Base-by-base conservation (phyloP, 345 rosid genomes). In the Citrus medica region DNA sequence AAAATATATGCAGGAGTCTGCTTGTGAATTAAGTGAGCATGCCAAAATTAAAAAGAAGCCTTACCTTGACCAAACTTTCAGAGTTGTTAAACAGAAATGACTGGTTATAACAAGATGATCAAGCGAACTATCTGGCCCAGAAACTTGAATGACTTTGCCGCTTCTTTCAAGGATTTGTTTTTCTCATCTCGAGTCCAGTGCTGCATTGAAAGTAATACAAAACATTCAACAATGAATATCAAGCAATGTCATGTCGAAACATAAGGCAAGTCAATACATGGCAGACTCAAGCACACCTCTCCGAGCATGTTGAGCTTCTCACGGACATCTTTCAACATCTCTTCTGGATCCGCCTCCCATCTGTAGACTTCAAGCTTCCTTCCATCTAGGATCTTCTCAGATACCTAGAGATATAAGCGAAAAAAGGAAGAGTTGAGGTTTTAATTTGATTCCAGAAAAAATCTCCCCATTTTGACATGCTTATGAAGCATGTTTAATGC, bases 271-370 rank as follows among this genome's bases (percentile, higher is more conserved):
- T 38, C 24, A 73, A 69, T 55, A 70, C 37, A 28, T 56, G 75
- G 59, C 56, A 64, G 48, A 76, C 71, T 79, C 67, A 75, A 48
- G 75, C 13, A 71, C 77, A 71, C 99, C 98, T 93, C 93, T 32
- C 97, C 92, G 21, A 95, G 97, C 82, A 81, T 83, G 83, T 95
- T 95, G 78, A 93, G 93, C 75, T 93, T 92, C 79, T 90, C 91
- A 14, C 97, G 89, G 25, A 91, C 88, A 9, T 85, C 90, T 86
- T 79, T 90, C 83, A 93, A 80, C 82, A 86, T 81, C 81, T 88
- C 90, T 76, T 84, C 82, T 13, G 62, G 89, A 80, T 89, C 86
- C 32, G 92, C 93, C 42, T 91, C 90, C 97, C 97, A 92, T 61
- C 53, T 80, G 78, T 79, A 83, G 84, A 95, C 85, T 80, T 92